Evolutionary conservation across 2,329 filamentous ascomycete genomes (phyloP), one percentile per base, ranked within the genome.

Genomic region (Diaporthe velutina): DNA sequence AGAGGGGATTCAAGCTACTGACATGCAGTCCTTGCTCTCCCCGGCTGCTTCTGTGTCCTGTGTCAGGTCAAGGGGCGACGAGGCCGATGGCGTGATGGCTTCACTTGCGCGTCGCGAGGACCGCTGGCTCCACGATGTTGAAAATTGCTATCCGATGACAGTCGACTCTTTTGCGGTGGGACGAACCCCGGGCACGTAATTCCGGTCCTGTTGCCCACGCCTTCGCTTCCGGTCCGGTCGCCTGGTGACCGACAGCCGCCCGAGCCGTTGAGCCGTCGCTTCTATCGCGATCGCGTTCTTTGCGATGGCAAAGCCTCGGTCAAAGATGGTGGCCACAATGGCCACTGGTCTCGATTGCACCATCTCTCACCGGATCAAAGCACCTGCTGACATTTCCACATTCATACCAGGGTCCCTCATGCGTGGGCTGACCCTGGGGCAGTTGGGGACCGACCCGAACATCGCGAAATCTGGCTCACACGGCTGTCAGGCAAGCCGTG

Each of bases 81-180:
- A 42, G 71, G 52, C 28, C 66, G 71, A 75, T 75, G 74, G 74
- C 74, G 74, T 75, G 74, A 70, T 71, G 33, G 40, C 57, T 64
- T 75, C 66, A 71, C 42, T 58, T 68, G 54, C 60, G 70, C 45
- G 54, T 40, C 22, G 35, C 48, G 45, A 28, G 42, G 6, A 28
- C 19, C 33, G 33, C 70, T 30, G 33, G 55, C 22, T 48, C 68
- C 70, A 71, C 48, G 28, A 52, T 33, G 12, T 19, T 72, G 30
- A 72, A 28, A 40, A 50, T 72, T 54, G 57, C 45, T 52, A 67
- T 52, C 45, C 64, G 64, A 52, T 61, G 70, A 72, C 55, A 54
- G 1, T 52, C 58, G 55, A 42, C 48, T 38, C 33, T n/a, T 58
- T 50, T 48, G 57, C 40, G 42, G 70, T 72, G 57, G 70, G 60